These are phyloP conservation scores for Dispira parvispora DNA, from an alignment of 192 early-diverging fungal species.

Conservation along the genomic window DNA sequence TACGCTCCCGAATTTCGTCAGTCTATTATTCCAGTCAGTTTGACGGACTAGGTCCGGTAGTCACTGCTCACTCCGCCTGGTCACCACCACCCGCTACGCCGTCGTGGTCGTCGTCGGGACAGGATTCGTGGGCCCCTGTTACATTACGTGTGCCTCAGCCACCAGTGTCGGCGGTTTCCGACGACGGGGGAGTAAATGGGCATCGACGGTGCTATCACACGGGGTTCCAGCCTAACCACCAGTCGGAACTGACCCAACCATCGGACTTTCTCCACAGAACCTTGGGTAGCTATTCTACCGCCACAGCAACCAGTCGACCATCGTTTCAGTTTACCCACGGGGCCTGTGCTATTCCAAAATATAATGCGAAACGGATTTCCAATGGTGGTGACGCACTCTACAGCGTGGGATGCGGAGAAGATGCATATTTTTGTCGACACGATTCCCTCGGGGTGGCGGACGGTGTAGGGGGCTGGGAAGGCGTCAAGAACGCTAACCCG, in stretches of 20 bases:
- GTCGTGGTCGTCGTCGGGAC: background rate
- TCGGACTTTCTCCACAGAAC: background rate
- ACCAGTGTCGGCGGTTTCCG: background rate
- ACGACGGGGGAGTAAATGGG: background rate
- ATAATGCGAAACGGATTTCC: background rate
- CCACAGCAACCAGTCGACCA: conserved; percentile 14
- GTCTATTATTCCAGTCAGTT: too few relatives aligned
- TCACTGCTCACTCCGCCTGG: background rate
- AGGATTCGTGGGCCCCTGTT: background rate
- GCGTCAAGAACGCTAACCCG: conserved; percentile 65
- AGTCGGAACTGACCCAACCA: background rate
- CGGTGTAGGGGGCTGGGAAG: conserved; percentile 90
- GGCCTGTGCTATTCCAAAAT: conserved; percentile 38
- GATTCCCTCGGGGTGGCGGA: conserved; percentile 88
- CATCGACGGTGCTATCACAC: conserved; percentile 6
- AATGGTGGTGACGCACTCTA: conserved; percentile 31
- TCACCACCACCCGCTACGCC: background rate
- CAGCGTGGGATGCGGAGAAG: conserved; percentile 71
- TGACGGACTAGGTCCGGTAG: background rate
- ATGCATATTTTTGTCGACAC: conserved; percentile 74
- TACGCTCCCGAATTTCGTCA: too few relatives aligned
- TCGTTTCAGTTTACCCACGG: conserved; percentile 39
- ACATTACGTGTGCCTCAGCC: background rate
- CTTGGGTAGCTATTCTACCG: background rate
- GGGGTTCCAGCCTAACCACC: background rate